Percentiles rank a stretch among this genome's conserved stretches.
Evolutionary conservation across 305 asterid genomes (phyloP).

Genomic region (Fraxinus greggii): DNA sequence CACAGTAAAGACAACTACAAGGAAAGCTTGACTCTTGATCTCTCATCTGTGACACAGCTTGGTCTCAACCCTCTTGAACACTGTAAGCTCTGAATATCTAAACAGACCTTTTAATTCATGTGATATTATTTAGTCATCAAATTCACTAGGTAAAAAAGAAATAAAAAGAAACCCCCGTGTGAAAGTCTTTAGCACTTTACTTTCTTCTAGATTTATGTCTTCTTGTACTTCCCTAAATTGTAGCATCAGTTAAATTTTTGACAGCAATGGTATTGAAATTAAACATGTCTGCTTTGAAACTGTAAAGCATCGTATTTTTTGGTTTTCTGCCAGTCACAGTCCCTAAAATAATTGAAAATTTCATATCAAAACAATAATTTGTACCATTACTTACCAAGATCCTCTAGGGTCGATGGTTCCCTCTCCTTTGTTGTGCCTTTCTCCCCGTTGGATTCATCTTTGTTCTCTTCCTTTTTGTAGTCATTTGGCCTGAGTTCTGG

Average conservation of each 20-base stretch:
- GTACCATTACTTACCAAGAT: slow-evolving; percentile 49
- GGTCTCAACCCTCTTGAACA: slow-evolving; percentile 2
- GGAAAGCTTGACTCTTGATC: neutral
- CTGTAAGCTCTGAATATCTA: neutral
- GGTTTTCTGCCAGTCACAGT: neutral
- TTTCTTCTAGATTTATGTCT: neutral
- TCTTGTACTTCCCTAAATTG: neutral
- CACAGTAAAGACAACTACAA: neutral
- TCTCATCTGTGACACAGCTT: neutral
- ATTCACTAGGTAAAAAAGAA: neutral
- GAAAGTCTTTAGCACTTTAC: neutral
- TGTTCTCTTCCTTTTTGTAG: slow-evolving; percentile 46
- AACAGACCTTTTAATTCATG: neutral
- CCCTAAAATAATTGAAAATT: neutral
- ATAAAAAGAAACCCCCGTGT: neutral
- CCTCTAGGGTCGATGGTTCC: slow-evolving; percentile 73
- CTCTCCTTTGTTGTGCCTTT: slow-evolving; percentile 30
- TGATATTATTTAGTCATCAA: neutral
- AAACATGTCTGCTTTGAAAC: neutral
- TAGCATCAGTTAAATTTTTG: neutral
- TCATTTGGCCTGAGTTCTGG: slow-evolving; percentile 85
- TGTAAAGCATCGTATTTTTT: neutral
- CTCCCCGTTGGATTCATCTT: slow-evolving; percentile 26
- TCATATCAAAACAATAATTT: neutral
- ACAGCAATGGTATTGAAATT: neutral